These are phyloP conservation scores for Hypholoma sublateritium DNA, from an alignment of 768 basidiomycete genomes.

Conservation along the genomic window DNA sequence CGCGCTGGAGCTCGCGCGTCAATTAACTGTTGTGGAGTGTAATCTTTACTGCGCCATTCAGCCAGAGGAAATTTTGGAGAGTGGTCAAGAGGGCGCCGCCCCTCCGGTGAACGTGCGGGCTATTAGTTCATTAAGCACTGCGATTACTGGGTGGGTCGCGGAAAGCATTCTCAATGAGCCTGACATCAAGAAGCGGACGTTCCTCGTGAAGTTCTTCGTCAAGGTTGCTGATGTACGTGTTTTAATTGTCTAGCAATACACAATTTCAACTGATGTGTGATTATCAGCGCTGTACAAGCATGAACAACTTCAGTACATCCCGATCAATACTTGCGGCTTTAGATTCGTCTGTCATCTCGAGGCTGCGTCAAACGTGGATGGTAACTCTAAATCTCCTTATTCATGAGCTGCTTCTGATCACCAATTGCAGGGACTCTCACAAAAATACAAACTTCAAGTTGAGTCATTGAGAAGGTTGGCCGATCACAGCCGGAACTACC, in stretches of 20 bases:
- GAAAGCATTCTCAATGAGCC: slow-evolving; percentile 90
- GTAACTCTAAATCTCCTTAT: slow-evolving; percentile 34
- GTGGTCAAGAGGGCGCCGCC: slow-evolving; percentile 68
- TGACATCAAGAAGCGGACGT: slow-evolving; percentile 82
- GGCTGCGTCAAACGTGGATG: slow-evolving; percentile 91
- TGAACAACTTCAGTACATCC: slow-evolving; percentile 91
- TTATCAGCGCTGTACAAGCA: slow-evolving; percentile 72
- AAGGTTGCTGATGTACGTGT: slow-evolving; percentile 84
- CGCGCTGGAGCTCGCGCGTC: slow-evolving; percentile 86
- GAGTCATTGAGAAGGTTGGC: slow-evolving; percentile 83
- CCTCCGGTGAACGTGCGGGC: slow-evolving; percentile 74
- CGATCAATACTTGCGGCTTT: slow-evolving; percentile 92
- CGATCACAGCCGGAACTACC: slow-evolving; percentile 88
- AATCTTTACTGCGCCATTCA: slow-evolving; percentile 82
- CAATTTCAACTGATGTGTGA: slow-evolving; percentile 4
- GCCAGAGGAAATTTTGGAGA: slow-evolving; percentile 87
- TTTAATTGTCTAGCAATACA: slow-evolving; percentile 4
- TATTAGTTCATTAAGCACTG: slow-evolving; percentile 85
- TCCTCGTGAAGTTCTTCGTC: slow-evolving; percentile 87
- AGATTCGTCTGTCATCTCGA: slow-evolving; percentile 92
- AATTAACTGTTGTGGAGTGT: slow-evolving; percentile 93
- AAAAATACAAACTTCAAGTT: slow-evolving; percentile 80
- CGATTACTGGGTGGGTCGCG: slow-evolving; percentile 94
- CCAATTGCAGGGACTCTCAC: slow-evolving; percentile 64
- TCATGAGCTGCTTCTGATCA: slow-evolving; percentile 3